These are phyloP conservation scores for Zoysia matrella DNA, from an alignment of 202 grass and related monocot genomes.

Conservation along the genomic window DNA sequence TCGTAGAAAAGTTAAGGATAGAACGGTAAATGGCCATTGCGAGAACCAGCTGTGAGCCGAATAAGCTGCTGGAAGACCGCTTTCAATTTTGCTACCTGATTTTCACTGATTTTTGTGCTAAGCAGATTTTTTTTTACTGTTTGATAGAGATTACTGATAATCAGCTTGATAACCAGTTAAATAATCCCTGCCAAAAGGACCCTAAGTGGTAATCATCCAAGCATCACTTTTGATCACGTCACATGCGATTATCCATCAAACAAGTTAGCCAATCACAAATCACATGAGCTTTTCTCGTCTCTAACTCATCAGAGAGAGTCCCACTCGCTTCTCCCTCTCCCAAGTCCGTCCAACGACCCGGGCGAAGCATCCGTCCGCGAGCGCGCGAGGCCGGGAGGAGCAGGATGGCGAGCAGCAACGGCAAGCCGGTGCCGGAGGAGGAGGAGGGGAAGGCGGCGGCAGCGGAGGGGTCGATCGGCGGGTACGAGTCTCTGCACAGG, in stretches of 20 bases:
- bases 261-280: conserved; percentile 1
- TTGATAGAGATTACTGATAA: too few relatives aligned
- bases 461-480: conserved; percentile 63
- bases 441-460: conserved; percentile 5
- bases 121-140: too few relatives aligned
- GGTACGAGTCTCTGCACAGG: conserved; percentile 72
- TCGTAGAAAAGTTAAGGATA: too few relatives aligned
- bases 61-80: too few relatives aligned
- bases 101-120: too few relatives aligned
- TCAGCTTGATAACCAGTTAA: too few relatives aligned
- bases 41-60: too few relatives aligned
- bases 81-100: too few relatives aligned
- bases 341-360: neutral
- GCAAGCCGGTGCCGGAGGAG: conserved; percentile 36
- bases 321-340: conserved; percentile 25
- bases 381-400: too few relatives aligned
- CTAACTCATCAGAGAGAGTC: conserved; percentile 14
- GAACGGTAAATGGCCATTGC: too few relatives aligned
- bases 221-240: neutral
- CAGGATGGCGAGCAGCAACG: conserved; percentile 50
- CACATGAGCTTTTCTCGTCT: neutral
- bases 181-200: too few relatives aligned
- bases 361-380: neutral
- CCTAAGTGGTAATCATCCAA: neutral
- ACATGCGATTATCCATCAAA: neutral